These are phyloP conservation scores for Pseudozyma pruni DNA, from an alignment of 1,284 basidiomycete species.

Conservation along the genomic window DNA sequence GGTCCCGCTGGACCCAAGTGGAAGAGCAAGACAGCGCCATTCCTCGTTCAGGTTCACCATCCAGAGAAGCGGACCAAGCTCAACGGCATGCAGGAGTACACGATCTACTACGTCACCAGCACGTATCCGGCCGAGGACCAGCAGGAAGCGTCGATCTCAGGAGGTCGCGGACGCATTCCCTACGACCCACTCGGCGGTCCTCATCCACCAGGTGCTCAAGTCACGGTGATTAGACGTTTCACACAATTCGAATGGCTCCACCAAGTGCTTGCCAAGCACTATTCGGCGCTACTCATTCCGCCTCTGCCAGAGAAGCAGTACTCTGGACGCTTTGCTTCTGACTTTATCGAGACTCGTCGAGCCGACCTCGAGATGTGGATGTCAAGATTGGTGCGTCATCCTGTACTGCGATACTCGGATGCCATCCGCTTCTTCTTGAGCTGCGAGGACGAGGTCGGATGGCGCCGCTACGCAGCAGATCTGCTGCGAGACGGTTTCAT, in stretches of 20 bases:
- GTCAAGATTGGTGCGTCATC: slow-evolving; percentile 78
- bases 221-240: slow-evolving; percentile 78
- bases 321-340: slow-evolving; percentile 79
- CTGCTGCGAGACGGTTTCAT: slow-evolving; percentile 13
- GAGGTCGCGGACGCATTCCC: slow-evolving; percentile 23
- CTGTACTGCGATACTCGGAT: slow-evolving; percentile 80
- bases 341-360: slow-evolving; percentile 82
- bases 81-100: slow-evolving; percentile 75
- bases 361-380: slow-evolving; percentile 83
- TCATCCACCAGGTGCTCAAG: slow-evolving; percentile 30
- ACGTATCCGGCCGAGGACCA: slow-evolving; percentile 71
- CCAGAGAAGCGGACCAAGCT: slow-evolving; percentile 78
- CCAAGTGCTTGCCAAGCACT: slow-evolving; percentile 75
- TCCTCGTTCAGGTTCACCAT: slow-evolving; percentile 80
- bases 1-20: slow-evolving; percentile 74
- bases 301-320: slow-evolving; percentile 85
- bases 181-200: slow-evolving; percentile 50
- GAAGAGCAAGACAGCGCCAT: slow-evolving; percentile 77
- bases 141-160: neutral
- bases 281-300: slow-evolving; percentile 80
- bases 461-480: slow-evolving; percentile 19
- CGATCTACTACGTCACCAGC: slow-evolving; percentile 80
- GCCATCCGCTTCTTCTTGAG: slow-evolving; percentile 81
- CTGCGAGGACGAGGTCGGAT: slow-evolving; percentile 42
- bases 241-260: slow-evolving; percentile 84